Evolutionary conservation across 805 yeast species (phyloP).

Genomic region (Wickerhamiella shivajii): DNA sequence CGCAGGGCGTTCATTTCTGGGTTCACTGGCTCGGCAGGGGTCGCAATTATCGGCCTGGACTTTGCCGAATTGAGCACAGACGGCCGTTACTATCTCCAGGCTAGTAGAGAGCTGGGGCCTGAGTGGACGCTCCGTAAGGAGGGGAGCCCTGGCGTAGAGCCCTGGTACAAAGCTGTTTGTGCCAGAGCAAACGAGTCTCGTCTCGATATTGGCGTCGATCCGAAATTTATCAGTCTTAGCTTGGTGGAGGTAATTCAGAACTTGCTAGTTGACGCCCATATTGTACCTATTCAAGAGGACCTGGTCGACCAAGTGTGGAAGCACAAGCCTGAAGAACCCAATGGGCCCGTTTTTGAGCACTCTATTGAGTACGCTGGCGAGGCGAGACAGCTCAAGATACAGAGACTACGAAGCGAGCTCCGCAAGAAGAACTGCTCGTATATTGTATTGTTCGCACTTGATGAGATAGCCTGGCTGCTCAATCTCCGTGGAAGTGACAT

Average conservation of each 20-base stretch:
- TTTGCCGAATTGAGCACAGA: slow-evolving; percentile 80
- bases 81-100: slow-evolving; percentile 89
- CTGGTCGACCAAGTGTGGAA: slow-evolving; percentile 67
- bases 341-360: slow-evolving; percentile 37
- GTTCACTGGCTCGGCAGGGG: slow-evolving; percentile 87
- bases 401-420: slow-evolving; percentile 25
- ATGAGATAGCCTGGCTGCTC: slow-evolving; percentile 83
- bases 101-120: slow-evolving; percentile 62
- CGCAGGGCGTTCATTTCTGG: slow-evolving; percentile 71
- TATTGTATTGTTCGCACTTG: slow-evolving; percentile 56
- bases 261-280: slow-evolving; percentile 24
- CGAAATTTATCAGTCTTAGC: slow-evolving; percentile 48
- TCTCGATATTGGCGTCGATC: slow-evolving; percentile 66
- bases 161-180: slow-evolving; percentile 73
- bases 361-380: slow-evolving; percentile 51
- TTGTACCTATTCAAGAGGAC: slow-evolving; percentile 44
- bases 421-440: slow-evolving; percentile 24
- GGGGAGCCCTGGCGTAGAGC: slow-evolving; percentile 49
- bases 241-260: slow-evolving; percentile 21
- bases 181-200: slow-evolving; percentile 35
- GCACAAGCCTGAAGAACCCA: slow-evolving; percentile 49
- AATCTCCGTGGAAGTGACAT: slow-evolving; percentile 77
- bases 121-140: slow-evolving; percentile 75
- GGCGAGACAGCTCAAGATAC: slow-evolving; percentile 41
- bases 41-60: slow-evolving; percentile 59